Percentiles rank a stretch among this genome's conserved stretches.
These are phyloP conservation scores for Phytophthora megakarya DNA, from an alignment of 352 stramenopile species.

Conservation along the genomic window DNA sequence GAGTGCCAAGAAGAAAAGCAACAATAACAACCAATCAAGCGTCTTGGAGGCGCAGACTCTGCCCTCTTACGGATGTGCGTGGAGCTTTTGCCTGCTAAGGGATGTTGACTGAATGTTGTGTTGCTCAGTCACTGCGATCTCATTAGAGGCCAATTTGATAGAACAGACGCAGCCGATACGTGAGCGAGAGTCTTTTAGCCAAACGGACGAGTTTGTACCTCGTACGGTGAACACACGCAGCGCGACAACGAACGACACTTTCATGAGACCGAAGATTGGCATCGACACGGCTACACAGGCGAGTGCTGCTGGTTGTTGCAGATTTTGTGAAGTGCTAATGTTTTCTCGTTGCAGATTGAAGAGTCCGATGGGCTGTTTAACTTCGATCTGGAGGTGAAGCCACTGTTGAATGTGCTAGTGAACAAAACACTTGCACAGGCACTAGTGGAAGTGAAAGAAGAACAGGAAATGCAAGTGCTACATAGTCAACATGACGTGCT, in stretches of 20 bases:
- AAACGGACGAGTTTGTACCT: conserved; percentile 71
- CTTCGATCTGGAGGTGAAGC: conserved; percentile 80
- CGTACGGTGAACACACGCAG: conserved; percentile 42
- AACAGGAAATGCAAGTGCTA: conserved; percentile 67
- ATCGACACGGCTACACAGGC: conserved; percentile 78
- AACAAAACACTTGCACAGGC: conserved; percentile 86
- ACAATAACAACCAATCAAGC: conserved; percentile 22
- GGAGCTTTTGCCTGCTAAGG: neutral
- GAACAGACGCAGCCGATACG: conserved; percentile 46
- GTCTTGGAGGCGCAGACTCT: conserved; percentile 44
- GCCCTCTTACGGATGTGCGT: neutral
- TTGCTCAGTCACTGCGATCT: conserved; percentile 54
- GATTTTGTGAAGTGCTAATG: neutral
- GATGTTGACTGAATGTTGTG: neutral
- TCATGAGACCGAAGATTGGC: conserved; percentile 71
- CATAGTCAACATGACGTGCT: conserved; percentile 45
- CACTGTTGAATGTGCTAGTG: conserved; percentile 76
- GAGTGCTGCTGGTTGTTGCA: neutral
- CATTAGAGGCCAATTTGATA: conserved; percentile 66
- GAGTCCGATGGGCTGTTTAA: conserved; percentile 75
- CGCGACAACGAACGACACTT: conserved; percentile 50
- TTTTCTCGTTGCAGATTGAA: conserved; percentile 57
- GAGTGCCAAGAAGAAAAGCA: conserved; percentile 33
- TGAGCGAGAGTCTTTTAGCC: conserved; percentile 56
- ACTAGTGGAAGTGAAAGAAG: conserved; percentile 74